Conservation (phyloP, 371 early-diverging fungal genomes). For the Chytridiales sp. region DNA sequence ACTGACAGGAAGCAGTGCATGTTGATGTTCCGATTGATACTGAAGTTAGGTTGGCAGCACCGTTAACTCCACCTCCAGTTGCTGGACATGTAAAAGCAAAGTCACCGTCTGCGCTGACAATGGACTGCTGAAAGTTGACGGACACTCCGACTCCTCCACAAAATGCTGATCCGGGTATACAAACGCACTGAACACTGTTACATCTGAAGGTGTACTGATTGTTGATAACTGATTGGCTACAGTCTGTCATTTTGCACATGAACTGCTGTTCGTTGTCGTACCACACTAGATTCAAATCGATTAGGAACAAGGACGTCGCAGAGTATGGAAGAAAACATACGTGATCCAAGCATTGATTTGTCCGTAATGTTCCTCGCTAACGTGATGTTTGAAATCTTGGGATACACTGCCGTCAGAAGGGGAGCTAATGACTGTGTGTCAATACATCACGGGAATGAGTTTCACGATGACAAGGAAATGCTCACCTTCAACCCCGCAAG, state of each 20-base stretch:
- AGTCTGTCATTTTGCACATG: constrained; percentile 55
- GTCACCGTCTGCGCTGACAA: constrained; percentile 52
- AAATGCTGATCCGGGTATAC: constrained; percentile 56
- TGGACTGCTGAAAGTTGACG: constrained; percentile 22
- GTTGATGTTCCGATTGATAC: too few species aligned
- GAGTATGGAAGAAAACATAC: constrained; percentile 22
- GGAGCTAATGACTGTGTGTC: constrained; percentile 29
- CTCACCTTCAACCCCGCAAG: constrained; percentile 21
- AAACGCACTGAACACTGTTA: constrained; percentile 49
- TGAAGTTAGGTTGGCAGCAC: too few species aligned
- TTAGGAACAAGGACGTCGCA: background rate
- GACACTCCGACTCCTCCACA: constrained; percentile 61
- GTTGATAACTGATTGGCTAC: constrained; percentile 48
- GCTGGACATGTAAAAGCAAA: constrained; percentile 51
- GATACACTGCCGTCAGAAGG: constrained; percentile 31
- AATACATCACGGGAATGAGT: too few species aligned
- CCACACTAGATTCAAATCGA: constrained; percentile 56
- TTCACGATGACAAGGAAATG: background rate
- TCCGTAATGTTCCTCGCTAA: constrained; percentile 24
- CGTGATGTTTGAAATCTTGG: constrained; percentile 20
- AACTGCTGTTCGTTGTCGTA: constrained; percentile 58
- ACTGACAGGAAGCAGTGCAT: constrained; percentile 36
- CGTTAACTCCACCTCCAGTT: too few species aligned
- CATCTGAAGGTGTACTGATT: constrained; percentile 35
- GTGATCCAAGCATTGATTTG: constrained; percentile 13